Evolutionary conservation across 768 basidiomycete genomes (phyloP).

Genomic region (Roridomyces roridus): DNA sequence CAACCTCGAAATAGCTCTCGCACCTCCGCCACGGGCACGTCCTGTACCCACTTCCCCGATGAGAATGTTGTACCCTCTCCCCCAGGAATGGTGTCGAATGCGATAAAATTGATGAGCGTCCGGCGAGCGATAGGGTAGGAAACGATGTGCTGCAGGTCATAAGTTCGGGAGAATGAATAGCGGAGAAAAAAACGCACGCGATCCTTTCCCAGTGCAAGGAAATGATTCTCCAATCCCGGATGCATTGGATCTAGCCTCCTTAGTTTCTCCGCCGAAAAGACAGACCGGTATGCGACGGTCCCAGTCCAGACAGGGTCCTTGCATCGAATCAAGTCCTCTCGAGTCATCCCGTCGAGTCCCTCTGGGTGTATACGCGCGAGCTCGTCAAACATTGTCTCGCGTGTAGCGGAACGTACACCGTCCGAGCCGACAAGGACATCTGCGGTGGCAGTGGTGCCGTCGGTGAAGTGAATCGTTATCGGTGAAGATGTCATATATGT

Average conservation of each 20-base stretch:
- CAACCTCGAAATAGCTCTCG: constrained; percentile 2
- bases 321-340: constrained; percentile 3
- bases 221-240: background rate
- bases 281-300: constrained; percentile 9
- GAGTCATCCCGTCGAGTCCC: constrained; percentile 1
- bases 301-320: constrained; percentile 13
- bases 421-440: constrained; percentile 11
- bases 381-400: constrained; percentile 6
- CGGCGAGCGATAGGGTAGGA: constrained; percentile 6
- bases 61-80: background rate
- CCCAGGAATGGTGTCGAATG: background rate
- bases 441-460: constrained; percentile 6
- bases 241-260: constrained; percentile 10
- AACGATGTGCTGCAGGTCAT: constrained; percentile 3
- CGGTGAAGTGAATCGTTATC: constrained; percentile 4
- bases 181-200: constrained; percentile 4
- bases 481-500: constrained; percentile 3
- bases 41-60: constrained; percentile 9
- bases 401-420: constrained; percentile 4
- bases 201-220: constrained; percentile 7
- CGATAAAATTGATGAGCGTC: constrained; percentile 8
- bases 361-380: background rate
- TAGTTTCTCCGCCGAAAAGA: constrained; percentile 9
- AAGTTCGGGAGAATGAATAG: constrained; percentile 3
- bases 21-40: constrained; percentile 5